phyloP scores from a whole-genome alignment of 257 asterid species.

The Penstemon eatonii region DNA sequence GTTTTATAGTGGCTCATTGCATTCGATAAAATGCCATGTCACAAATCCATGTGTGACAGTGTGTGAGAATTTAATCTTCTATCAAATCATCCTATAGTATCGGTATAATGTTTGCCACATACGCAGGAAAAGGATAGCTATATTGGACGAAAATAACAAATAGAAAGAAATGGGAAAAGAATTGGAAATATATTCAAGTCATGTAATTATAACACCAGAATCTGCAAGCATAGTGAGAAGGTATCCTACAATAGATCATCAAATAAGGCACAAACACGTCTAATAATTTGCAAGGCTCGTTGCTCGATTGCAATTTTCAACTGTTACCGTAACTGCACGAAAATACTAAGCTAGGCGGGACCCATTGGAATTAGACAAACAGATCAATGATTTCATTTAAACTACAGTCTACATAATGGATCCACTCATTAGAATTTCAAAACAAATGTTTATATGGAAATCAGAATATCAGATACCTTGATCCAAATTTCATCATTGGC shows the following conservation, averaged over 20 bases:
- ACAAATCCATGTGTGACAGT: not conserved
- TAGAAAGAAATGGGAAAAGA: not conserved
- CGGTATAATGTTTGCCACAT: not conserved
- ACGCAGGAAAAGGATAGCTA: not conserved
- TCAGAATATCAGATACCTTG: too few relatives aligned
- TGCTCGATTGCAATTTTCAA: not conserved
- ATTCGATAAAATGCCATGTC: not conserved
- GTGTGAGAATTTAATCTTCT: too few relatives aligned
- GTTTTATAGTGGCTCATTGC: not conserved
- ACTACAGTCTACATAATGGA: not conserved
- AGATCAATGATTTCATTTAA: not conserved
- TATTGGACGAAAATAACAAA: not conserved
- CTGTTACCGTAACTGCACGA: not conserved
- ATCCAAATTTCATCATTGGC: too few relatives aligned
- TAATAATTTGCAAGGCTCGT: not conserved
- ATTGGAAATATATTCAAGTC: not conserved
- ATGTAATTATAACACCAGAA: not conserved
- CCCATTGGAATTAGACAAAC: slow-evolving; percentile 8
- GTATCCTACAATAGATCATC: not conserved
- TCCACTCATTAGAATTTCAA: too few relatives aligned
- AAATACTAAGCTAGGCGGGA: not conserved
- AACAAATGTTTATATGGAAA: too few relatives aligned
- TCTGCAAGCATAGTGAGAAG: not conserved
- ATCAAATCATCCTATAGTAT: not conserved
- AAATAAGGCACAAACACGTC: not conserved